phyloP scores from a whole-genome alignment of 179 eudicot genomes.

The Nepenthes alata region DNA sequence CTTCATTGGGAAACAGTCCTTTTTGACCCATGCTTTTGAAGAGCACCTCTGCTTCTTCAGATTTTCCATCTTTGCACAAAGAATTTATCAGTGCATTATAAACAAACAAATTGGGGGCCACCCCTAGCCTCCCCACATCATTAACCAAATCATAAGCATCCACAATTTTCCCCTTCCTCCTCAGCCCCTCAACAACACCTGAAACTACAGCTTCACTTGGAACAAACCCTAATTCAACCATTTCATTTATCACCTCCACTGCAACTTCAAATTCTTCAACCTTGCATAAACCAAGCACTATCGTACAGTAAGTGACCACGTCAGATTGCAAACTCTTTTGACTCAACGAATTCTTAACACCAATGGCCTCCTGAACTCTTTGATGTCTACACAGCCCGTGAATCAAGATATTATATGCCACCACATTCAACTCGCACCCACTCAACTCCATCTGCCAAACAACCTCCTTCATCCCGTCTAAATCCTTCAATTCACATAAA shows the following conservation, averaged over 20 bases:
- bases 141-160: constrained; percentile 45
- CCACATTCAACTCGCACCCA: constrained; percentile 41
- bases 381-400: constrained; percentile 53
- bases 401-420: constrained; percentile 58
- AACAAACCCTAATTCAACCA: constrained; percentile 46
- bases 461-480: constrained; percentile 38
- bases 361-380: constrained; percentile 50
- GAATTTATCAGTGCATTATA: constrained; percentile 57
- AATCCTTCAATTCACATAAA: constrained; percentile 58
- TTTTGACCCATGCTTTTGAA: constrained; percentile 32
- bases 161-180: constrained; percentile 37
- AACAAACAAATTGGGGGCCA: constrained; percentile 43
- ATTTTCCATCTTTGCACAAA: constrained; percentile 47
- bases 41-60: constrained; percentile 42
- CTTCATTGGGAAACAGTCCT: constrained; percentile 46
- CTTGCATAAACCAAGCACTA: constrained; percentile 55
- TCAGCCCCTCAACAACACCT: constrained; percentile 54
- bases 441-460: constrained; percentile 33
- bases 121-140: constrained; percentile 28
- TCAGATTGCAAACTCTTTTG: constrained; percentile 50
- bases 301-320: constrained; percentile 55
- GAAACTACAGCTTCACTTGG: constrained; percentile 61
- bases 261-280: constrained; percentile 34
- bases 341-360: constrained; percentile 37
- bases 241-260: constrained; percentile 31